Percentiles rank a stretch among this genome's conserved stretches.
Evolutionary conservation across 352 stramenopile genomes (phyloP).

Genomic region (Phytopythium sindhum): DNA sequence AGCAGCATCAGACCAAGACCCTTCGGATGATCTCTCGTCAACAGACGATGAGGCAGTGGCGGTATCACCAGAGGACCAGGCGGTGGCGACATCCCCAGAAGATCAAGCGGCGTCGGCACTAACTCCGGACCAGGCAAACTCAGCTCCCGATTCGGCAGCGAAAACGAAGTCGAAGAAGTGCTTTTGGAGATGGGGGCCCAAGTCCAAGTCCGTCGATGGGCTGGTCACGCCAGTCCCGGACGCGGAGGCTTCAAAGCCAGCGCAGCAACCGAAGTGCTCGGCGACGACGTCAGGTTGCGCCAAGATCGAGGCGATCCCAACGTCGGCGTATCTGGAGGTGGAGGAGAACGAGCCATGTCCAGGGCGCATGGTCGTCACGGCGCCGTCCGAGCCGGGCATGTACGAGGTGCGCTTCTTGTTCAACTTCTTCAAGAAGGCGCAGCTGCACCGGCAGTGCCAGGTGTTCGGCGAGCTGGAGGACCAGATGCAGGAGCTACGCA

Average conservation of each 20-base stretch:
- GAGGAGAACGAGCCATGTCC: slow-evolving; percentile 30
- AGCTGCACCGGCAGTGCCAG: slow-evolving; percentile 58
- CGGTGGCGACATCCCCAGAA: neutral
- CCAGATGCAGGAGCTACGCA: slow-evolving; percentile 58
- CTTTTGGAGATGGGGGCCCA: neutral
- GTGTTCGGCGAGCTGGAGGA: slow-evolving; percentile 54
- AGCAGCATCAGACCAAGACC: neutral
- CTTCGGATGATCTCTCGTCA: neutral
- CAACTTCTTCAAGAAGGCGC: slow-evolving; percentile 60
- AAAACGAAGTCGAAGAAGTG: neutral
- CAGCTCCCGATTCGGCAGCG: neutral
- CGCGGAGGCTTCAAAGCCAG: neutral
- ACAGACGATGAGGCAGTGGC: neutral
- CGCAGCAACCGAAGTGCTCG: neutral
- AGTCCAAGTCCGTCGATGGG: neutral
- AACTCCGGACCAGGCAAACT: too few relatives aligned
- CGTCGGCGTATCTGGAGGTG: slow-evolving; percentile 44
- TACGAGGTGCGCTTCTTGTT: slow-evolving; percentile 67
- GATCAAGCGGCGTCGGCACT: neutral
- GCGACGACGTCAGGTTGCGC: slow-evolving; percentile 11
- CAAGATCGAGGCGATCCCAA: slow-evolving; percentile 50
- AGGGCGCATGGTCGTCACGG: slow-evolving; percentile 42
- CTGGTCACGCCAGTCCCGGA: neutral
- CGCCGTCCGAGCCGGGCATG: slow-evolving; percentile 42
- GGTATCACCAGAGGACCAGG: neutral